Conservation (phyloP, 768 basidiomycete species). For the Rhizopogon vinicolor region DNA sequence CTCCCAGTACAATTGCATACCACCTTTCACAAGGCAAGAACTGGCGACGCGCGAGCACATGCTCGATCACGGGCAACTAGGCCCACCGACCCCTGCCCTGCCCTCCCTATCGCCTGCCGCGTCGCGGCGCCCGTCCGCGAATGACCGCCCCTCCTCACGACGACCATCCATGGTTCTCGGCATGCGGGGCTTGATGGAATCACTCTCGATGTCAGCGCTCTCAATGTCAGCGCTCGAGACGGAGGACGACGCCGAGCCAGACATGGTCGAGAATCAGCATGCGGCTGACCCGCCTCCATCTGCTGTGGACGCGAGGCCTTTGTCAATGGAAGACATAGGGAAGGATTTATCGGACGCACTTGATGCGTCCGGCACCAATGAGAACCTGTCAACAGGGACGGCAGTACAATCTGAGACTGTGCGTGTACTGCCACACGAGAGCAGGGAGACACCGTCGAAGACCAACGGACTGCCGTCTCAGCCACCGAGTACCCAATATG, state of each 20-base stretch:
- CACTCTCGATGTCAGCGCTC: slow-evolving; percentile 48
- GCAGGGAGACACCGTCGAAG: neutral
- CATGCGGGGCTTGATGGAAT: slow-evolving; percentile 33
- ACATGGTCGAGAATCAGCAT: slow-evolving; percentile 10
- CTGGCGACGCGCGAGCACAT: slow-evolving; percentile 91
- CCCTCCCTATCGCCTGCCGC: slow-evolving; percentile 39
- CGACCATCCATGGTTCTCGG: slow-evolving; percentile 18
- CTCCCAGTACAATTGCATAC: neutral
- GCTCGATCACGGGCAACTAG: slow-evolving; percentile 83
- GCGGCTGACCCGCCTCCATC: neutral
- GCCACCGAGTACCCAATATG: neutral
- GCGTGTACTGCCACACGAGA: neutral
- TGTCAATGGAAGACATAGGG: slow-evolving; percentile 29
- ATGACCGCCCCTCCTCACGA: slow-evolving; percentile 14
- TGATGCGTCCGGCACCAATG: slow-evolving; percentile 9
- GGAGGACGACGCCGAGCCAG: slow-evolving; percentile 33
- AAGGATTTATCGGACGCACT: slow-evolving; percentile 26
- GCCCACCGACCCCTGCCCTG: slow-evolving; percentile 56
- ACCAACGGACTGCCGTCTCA: neutral
- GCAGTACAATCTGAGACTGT: neutral
- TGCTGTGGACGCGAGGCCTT: slow-evolving; percentile 10
- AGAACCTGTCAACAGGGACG: neutral
- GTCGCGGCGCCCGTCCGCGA: slow-evolving; percentile 40
- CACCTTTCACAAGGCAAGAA: slow-evolving; percentile 50
- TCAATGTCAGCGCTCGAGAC: slow-evolving; percentile 53